Evolutionary conservation across 306 rosid genomes (phyloP), one percentile per base, ranked within the genome.

Genomic region (Cucumis cinereus): DNA sequence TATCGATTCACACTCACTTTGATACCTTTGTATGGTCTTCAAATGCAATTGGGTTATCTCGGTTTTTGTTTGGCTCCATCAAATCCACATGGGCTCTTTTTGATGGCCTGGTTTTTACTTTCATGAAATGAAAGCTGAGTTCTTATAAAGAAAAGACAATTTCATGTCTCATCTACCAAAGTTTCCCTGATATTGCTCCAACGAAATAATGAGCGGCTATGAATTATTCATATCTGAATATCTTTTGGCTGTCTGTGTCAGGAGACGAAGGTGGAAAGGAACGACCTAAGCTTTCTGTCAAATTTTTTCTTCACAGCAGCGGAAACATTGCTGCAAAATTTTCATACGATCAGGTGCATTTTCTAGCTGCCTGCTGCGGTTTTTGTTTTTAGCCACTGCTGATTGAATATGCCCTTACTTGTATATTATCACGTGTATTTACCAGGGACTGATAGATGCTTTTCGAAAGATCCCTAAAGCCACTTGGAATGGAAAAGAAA

Each of bases 291-390:
- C 28, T 83, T 66, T 56, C 87, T 6, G 91, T 94, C 80, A 91
- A 90, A 74, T 82, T 90, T 64, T 85, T 90, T 77, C 95, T 90
- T 80, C 97, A 94, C 74, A 84, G 91, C 78, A 83, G 80, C 38
- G 98, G 98, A 56, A 83, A 78, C 36, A 62, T 94, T 79, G 97
- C 96, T 0, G 96, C 97, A 10, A 91, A 86, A 70, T 91, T 91
- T 83, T 81, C 80, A 36, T 91, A 84, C 77, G 85, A 91, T 33
- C 96, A 90, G 96, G 98, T 93, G 58, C 75, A 2, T 22, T 71
- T 74, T 49, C 77, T 77, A 16, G 40, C 59, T 28, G 19, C 74
- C 71, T 55, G 45, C 26, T 10, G 67, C 56, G 23, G 59, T 19
- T 66, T 66, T 67, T 11, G 36, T 15, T 41, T 40, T 3, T 33